Evolutionary conservation across 2,329 filamentous ascomycete species (phyloP).

Genomic region (Sporothrix dimorphospora): DNA sequence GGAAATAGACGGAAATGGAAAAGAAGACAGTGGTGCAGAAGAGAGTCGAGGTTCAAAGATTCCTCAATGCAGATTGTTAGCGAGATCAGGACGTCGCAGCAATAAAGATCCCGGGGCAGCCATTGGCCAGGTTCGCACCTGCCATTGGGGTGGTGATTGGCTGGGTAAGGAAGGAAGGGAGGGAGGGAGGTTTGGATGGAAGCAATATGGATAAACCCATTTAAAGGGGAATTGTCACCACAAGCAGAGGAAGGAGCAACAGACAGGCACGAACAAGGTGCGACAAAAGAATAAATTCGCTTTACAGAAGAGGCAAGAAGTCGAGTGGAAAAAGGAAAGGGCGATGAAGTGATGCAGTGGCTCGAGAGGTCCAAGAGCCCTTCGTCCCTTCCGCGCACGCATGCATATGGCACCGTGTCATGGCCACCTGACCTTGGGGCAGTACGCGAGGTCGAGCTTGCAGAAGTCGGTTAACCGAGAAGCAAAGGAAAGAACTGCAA

Average conservation of each 20-base stretch:
- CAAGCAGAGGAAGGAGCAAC: not conserved
- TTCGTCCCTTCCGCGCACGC: constrained; percentile 7
- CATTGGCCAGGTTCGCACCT: not conserved
- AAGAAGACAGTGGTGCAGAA: not conserved
- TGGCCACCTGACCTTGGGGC: not conserved
- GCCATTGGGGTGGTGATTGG: not conserved
- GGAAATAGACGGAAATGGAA: constrained; percentile 1
- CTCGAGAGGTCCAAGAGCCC: not conserved
- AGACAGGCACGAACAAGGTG: not conserved
- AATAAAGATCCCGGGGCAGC: not conserved
- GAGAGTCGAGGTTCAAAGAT: not conserved
- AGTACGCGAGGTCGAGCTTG: constrained; percentile 7
- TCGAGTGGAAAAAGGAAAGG: not conserved
- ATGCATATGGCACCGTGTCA: constrained; percentile 8
- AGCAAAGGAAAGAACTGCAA: not conserved
- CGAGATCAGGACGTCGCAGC: not conserved
- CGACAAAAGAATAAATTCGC: not conserved
- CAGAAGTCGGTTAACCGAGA: not conserved
- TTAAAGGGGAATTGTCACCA: not conserved
- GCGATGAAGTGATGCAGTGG: not conserved
- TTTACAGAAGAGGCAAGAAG: not conserved
- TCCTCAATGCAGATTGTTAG: not conserved
- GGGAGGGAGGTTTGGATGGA: not conserved
- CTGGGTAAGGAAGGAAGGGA: constrained; percentile 2
- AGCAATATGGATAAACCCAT: constrained; percentile 27